Conservation (phyloP, 345 rosid genomes). For the Euclidium syriacum region DNA sequence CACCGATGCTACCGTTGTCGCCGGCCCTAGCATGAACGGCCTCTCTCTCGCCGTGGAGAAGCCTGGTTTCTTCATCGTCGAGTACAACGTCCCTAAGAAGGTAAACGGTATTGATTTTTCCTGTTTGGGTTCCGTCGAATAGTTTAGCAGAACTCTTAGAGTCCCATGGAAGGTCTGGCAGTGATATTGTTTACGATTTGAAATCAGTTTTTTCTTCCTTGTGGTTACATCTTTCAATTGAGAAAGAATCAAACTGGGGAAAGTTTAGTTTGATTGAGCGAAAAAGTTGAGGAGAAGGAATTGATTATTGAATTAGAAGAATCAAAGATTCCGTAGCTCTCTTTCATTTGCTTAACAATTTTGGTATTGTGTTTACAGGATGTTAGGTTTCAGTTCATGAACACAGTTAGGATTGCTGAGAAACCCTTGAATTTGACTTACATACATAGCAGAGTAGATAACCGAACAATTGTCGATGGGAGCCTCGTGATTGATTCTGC, state of each 20-base stretch:
- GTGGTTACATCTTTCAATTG: background rate
- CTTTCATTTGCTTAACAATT: background rate
- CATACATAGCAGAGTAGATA: constrained; percentile 62
- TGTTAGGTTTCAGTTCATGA: constrained; percentile 92
- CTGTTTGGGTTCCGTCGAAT: background rate
- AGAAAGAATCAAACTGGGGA: background rate
- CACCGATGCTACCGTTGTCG: constrained; percentile 76
- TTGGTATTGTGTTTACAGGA: constrained; percentile 41
- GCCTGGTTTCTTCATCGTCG: constrained; percentile 76
- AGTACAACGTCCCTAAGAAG: constrained; percentile 79
- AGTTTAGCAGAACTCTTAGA: background rate
- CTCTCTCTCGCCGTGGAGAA: constrained; percentile 68
- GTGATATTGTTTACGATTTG: background rate
- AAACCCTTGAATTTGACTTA: constrained; percentile 82
- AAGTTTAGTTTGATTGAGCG: background rate
- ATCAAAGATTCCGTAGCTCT: background rate
- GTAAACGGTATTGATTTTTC: constrained; percentile 14
- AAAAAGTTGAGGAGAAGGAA: too few species aligned
- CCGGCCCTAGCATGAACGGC: constrained; percentile 78
- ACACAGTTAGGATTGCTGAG: constrained; percentile 55
- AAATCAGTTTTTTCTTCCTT: background rate
- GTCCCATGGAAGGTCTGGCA: too few species aligned
- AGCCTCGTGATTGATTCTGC: constrained; percentile 50
- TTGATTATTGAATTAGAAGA: background rate
- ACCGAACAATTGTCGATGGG: constrained; percentile 70